A percentile compares a stretch with the other conserved stretches of the same genome.
Conservation (phyloP, 257 asterid genomes). For the Parsonsia alboflavescens region DNA sequence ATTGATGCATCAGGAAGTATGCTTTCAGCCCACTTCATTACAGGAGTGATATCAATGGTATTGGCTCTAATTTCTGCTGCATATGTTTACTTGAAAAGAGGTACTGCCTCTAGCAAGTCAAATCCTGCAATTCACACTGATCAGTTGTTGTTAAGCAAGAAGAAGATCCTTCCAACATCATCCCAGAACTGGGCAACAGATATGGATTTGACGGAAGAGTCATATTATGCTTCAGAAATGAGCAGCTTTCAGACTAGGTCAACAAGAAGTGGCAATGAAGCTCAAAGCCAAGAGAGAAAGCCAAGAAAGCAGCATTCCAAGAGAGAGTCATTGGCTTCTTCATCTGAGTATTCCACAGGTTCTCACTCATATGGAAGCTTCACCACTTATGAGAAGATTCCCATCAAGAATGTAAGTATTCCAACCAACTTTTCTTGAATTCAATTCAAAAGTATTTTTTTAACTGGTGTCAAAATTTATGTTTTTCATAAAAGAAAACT, state of each 20-base stretch:
- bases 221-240: conserved; percentile 62
- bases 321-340: conserved; percentile 65
- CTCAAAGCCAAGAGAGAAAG: conserved; percentile 42
- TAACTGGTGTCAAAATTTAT: too few relatives aligned
- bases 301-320: conserved; percentile 22
- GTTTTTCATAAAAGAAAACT: background rate
- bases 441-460: background rate
- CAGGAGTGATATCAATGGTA: conserved; percentile 26
- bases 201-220: conserved; percentile 23
- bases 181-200: conserved; percentile 38
- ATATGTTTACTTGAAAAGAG: conserved; percentile 18
- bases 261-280: conserved; percentile 37
- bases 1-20: conserved; percentile 12
- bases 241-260: conserved; percentile 57
- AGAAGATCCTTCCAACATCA: conserved; percentile 1
- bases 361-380: conserved; percentile 89
- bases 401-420: conserved; percentile 58
- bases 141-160: conserved; percentile 17
- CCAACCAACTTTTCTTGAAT: background rate
- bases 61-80: conserved; percentile 35
- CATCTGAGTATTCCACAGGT: conserved; percentile 39
- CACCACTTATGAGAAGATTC: conserved; percentile 80
- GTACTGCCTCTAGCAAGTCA: conserved; percentile 3
- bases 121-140: conserved; percentile 6
- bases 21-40: background rate